Evolutionary conservation across 352 stramenopile genomes (phyloP).

Genomic region (Thraustochytrium sp.): DNA sequence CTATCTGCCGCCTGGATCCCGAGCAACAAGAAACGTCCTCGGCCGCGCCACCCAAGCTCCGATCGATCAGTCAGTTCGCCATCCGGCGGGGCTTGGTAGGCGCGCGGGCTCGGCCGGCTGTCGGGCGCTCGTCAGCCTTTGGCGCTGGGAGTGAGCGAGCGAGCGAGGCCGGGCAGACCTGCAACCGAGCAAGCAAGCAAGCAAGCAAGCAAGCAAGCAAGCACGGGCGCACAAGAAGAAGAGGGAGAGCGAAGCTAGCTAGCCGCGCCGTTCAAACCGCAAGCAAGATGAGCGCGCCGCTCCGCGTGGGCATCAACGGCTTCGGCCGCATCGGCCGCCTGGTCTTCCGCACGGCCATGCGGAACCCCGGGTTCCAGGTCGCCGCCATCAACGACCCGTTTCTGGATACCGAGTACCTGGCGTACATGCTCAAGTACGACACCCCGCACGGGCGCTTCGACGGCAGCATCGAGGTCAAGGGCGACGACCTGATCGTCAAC

Average conservation of each 20-base stretch:
- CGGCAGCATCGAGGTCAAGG: slow-evolving; percentile 74
- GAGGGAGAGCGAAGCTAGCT: too few species aligned
- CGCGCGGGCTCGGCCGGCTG: too few species aligned
- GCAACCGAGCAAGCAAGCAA: not conserved
- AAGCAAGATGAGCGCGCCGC: not conserved
- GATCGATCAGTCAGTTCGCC: too few species aligned
- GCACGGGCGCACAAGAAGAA: not conserved
- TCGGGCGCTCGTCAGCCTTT: too few species aligned
- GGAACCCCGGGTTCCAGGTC: slow-evolving; percentile 74
- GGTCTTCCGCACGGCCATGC: slow-evolving; percentile 82
- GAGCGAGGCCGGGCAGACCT: too few species aligned
- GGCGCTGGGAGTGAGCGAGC: too few species aligned
- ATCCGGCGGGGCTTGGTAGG: too few species aligned
- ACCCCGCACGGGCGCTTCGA: slow-evolving; percentile 84
- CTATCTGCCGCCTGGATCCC: too few species aligned
- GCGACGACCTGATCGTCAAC: slow-evolving; percentile 70
- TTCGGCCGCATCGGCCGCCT: slow-evolving; percentile 97
- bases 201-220: not conserved
- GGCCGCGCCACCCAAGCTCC: too few species aligned
- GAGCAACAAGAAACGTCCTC: too few species aligned
- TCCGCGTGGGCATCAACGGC: slow-evolving; percentile 91
- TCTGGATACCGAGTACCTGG: slow-evolving; percentile 51
- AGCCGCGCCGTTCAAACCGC: too few species aligned
- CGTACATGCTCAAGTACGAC: slow-evolving; percentile 94
- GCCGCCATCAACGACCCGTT: slow-evolving; percentile 76